Percentiles rank a stretch among this genome's conserved stretches.
Evolutionary conservation across 768 basidiomycete genomes (phyloP).

Genomic region (Chalciporus pseudorubinellus): DNA sequence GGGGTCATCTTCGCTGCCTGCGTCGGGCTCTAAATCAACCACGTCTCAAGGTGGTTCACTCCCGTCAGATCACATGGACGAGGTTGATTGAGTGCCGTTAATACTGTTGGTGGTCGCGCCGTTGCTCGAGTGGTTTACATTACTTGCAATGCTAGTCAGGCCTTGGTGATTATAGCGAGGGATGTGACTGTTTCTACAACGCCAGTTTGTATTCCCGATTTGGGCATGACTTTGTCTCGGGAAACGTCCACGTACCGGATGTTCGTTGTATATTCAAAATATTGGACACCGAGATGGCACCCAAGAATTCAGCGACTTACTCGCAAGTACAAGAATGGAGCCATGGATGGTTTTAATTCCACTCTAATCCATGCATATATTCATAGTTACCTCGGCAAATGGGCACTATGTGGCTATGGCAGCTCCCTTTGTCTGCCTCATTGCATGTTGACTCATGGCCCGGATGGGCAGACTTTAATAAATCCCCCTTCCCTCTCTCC

Average conservation of each 20-base stretch:
- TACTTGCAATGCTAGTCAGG: slow-evolving; percentile 9
- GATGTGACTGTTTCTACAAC: slow-evolving; percentile 9
- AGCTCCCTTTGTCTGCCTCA: slow-evolving; percentile 2
- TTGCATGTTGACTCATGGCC: not conserved
- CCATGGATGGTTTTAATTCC: not conserved
- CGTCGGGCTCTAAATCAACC: slow-evolving; percentile 15
- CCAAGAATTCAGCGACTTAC: not conserved
- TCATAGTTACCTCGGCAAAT: no score
- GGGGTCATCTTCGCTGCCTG: not conserved
- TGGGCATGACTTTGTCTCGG: slow-evolving; percentile 25
- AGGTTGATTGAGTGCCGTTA: slow-evolving; percentile 28
- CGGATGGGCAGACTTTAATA: not conserved
- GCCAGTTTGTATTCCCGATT: slow-evolving; percentile 30
- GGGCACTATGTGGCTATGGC: not conserved
- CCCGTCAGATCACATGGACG: slow-evolving; percentile 23
- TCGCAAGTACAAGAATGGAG: slow-evolving; percentile 11
- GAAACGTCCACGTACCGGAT: no score
- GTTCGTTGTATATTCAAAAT: no score
- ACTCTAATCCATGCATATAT: not conserved
- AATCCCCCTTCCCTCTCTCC: not conserved
- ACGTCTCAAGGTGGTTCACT: slow-evolving; percentile 2
- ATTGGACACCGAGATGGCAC: no score
- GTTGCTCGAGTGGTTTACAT: slow-evolving; percentile 8
- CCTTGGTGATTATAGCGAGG: slow-evolving; percentile 12
- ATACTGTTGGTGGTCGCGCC: not conserved